Evolutionary conservation across 371 early-diverging fungal species (phyloP).

Genomic region (Circinella minor): DNA sequence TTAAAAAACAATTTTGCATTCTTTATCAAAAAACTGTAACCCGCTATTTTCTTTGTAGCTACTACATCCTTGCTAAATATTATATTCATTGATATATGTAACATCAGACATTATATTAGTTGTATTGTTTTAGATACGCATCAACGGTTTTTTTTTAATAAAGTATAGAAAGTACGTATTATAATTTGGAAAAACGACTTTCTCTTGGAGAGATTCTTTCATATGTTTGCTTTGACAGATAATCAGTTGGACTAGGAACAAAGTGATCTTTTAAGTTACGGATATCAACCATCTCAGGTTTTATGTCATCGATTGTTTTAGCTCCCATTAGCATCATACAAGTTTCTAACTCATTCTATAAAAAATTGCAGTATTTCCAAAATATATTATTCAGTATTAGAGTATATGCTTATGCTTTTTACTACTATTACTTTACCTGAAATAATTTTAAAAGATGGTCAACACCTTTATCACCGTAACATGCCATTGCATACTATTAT

Average conservation of each 20-base stretch:
- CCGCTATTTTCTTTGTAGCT: no score
- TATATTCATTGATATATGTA: no score
- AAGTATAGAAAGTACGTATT: not conserved
- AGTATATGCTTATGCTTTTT: no score
- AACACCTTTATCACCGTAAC: conserved; percentile 82
- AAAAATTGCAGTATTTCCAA: conserved; percentile 5
- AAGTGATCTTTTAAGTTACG: conserved; percentile 55
- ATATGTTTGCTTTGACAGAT: conserved; percentile 43
- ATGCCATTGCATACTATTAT: conserved; percentile 63
- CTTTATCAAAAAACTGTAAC: no score
- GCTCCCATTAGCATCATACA: conserved; percentile 80
- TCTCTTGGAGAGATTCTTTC: conserved; percentile 42
- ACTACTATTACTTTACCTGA: conserved; percentile 33
- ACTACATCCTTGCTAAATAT: no score
- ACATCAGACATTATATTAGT: no score
- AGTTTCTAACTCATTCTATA: conserved; percentile 71
- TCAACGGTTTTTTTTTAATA: no score
- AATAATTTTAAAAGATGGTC: conserved; percentile 71
- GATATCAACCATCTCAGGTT: conserved; percentile 60
- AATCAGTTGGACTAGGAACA: conserved; percentile 45
- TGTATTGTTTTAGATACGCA: no score
- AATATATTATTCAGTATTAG: no score
- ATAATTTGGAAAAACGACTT: not conserved
- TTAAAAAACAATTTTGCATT: no score
- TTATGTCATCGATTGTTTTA: conserved; percentile 62